Evolutionary conservation across 805 yeast species (phyloP), one percentile per base, ranked within the genome.

Genomic region (Hanseniaspora thailandica): DNA sequence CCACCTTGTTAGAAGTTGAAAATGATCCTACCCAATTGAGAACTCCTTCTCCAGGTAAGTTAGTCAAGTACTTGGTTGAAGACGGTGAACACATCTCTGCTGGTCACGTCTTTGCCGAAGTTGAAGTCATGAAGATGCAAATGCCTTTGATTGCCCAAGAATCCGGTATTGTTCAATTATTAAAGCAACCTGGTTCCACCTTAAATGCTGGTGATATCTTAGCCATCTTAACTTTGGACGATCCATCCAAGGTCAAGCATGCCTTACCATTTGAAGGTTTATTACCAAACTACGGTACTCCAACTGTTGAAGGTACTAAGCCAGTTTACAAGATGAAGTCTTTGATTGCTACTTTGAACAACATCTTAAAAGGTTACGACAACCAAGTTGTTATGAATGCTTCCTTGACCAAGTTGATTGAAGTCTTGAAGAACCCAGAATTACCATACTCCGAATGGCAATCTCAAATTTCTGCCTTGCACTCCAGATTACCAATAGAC

Each of bases 91-190:
- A 90, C 64, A 78, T 93, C 61, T 71, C 69, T 50, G 81, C 93
- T 56, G 97, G 97, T 57, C 95, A 90, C 71, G 82, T 97, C 45
- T 94, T 80, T 64, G 98, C 98, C 40, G 98, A 93, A 72, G 96
- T 93, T 55, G 99, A 93, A 72, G 98, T 93, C 60, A 93, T 93
- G 99, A 93, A 93, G 71, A 93, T 93, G 98, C 88, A 89, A 70
- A 93, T 93, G 97, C 97, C 98, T 48, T 76, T 93, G 62, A 73
- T 89, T 63, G 90, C 97, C 20, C 86, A 82, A 68, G 98, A 90
- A 68, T 84, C 85, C 63, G 99, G 99, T 76, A 74, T 77, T 55
- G 86, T 89, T 52, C 97, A 90, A 72, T 73, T 88, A 41, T 80
- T 93, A 66, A 90, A 93, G 70, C 98, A 93, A 72, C 97, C 98